Base-by-base conservation (phyloP, 176 grass and related monocot species). In the Rhynchospora pubera region DNA sequence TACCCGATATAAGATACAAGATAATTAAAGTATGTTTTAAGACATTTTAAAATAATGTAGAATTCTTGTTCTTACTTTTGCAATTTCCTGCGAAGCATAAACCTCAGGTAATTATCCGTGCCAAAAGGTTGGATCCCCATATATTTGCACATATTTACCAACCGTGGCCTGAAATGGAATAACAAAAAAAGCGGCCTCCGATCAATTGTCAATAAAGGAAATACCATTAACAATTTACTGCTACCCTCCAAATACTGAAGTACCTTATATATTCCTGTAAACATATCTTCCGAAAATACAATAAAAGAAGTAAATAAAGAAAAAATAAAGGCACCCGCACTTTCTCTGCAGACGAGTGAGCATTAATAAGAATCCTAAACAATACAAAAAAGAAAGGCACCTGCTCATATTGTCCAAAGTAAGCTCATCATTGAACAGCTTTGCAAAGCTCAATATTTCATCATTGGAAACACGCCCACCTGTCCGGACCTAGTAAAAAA, bases 71-170 rank as follows among this genome's bases (percentile, higher is more conserved):
- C 95, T 82, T 98, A 94, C 95, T 88, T 73, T 81, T 91, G 83
- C 71, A 98, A 82, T 82, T 88, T 94, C 81, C 93, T 98, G 5
- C 90, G 88, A 87, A 98, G 92, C 95, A 98, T 98, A 82, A 93
- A 98, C 19, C 87, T 69, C 74, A 98, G 81, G 84, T 94, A 98
- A 88, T 98, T 89, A 52, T 98, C 95, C 78, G 92, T 94, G 82
- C 95, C 92, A 72, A 91, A 94, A 77, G 92, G 92, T 70, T 93
- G 85, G 23, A 94, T 98, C 63, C 95, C 92, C 92, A 98, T 94
- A 84, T 98, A 98, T 85, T 98, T 98, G 76, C 95, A 98, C 95
- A 98, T 98, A 84, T 98, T 98, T 16, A 98, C 89, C 79, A 98
- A 81, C 23, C 95, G 79, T 42, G 95, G 85, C 91, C 95, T 98